Percentiles rank a stretch among this genome's conserved stretches.
phyloP scores from a whole-genome alignment of 805 yeast genomes.

The Huiozyma sinensis region DNA sequence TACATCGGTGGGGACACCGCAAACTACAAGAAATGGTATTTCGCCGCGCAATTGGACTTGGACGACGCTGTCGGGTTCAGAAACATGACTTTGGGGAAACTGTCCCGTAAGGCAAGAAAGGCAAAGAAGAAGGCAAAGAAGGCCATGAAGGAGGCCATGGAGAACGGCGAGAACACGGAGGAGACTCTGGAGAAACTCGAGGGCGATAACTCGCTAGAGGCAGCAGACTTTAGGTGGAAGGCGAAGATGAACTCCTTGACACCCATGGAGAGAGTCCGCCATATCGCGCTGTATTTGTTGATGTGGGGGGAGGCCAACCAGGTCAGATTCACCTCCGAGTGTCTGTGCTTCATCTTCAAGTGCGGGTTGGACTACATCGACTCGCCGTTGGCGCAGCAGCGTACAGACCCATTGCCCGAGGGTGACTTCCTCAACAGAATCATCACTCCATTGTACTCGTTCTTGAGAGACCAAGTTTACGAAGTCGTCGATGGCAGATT shows the following conservation, averaged over 20 bases:
- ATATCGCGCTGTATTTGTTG: slow-evolving; percentile 61
- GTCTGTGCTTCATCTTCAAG: slow-evolving; percentile 88
- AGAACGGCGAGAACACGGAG: slow-evolving; percentile 51
- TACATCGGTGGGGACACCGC: slow-evolving; percentile 83
- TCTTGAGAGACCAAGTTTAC: slow-evolving; percentile 70
- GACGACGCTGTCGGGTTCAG: slow-evolving; percentile 78
- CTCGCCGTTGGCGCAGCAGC: slow-evolving; percentile 85
- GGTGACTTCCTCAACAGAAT: slow-evolving; percentile 86
- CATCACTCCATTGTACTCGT: slow-evolving; percentile 81
- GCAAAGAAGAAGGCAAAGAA: slow-evolving; percentile 68
- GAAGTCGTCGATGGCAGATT: slow-evolving; percentile 74
- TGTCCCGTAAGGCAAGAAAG: slow-evolving; percentile 68
- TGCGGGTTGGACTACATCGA: slow-evolving; percentile 84
- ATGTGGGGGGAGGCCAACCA: slow-evolving; percentile 90
- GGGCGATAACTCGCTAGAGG: slow-evolving; percentile 78
- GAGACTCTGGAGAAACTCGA: slow-evolving; percentile 52
- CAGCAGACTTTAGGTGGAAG: slow-evolving; percentile 76
- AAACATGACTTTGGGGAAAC: slow-evolving; percentile 62
- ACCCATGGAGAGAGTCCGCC: slow-evolving; percentile 75
- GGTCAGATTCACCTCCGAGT: slow-evolving; percentile 87
- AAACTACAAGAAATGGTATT: slow-evolving; percentile 79
- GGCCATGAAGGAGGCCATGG: slow-evolving; percentile 47
- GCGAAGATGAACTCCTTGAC: slow-evolving; percentile 61
- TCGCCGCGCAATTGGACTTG: slow-evolving; percentile 79
- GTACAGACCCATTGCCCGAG: slow-evolving; percentile 72